Evolutionary conservation across 768 basidiomycete genomes (phyloP).

Genomic region (Trichaptum fuscoviolaceum): DNA sequence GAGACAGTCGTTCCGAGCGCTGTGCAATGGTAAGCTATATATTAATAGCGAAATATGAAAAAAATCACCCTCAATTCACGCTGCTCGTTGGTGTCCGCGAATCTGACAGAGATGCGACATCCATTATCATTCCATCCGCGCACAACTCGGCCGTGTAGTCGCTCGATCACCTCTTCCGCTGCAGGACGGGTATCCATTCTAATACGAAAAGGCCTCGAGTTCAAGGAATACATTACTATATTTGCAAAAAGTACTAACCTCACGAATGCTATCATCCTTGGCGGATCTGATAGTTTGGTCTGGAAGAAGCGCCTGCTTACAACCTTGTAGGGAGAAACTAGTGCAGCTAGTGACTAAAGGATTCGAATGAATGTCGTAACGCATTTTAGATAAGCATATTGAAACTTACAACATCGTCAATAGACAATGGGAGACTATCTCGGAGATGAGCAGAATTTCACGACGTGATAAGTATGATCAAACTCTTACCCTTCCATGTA

Average conservation of each 20-base stretch:
- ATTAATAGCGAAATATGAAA: not conserved
- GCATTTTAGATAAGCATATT: not conserved
- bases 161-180: slow-evolving; percentile 73
- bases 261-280: slow-evolving; percentile 77
- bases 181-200: slow-evolving; percentile 69
- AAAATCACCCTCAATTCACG: slow-evolving; percentile 60
- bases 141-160: slow-evolving; percentile 75
- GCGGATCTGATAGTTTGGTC: slow-evolving; percentile 69
- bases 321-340: slow-evolving; percentile 68
- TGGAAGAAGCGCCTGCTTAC: slow-evolving; percentile 77
- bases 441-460: slow-evolving; percentile 4
- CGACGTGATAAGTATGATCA: slow-evolving; percentile 3
- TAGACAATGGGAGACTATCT: slow-evolving; percentile 58
- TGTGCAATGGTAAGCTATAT: slow-evolving; percentile 20
- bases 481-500: slow-evolving; percentile 67
- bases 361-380: slow-evolving; percentile 5
- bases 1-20: slow-evolving; percentile 56
- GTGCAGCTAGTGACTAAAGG: slow-evolving; percentile 50
- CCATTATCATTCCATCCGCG: slow-evolving; percentile 75
- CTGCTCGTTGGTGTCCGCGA: slow-evolving; percentile 75
- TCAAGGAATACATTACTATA: slow-evolving; percentile 8
- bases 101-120: slow-evolving; percentile 72
- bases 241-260: slow-evolving; percentile 40
- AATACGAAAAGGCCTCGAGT: not conserved
- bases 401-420: slow-evolving; percentile 54